These are phyloP conservation scores for Pugionium dolabratum DNA, from an alignment of 345 rosid species.

Conservation along the genomic window DNA sequence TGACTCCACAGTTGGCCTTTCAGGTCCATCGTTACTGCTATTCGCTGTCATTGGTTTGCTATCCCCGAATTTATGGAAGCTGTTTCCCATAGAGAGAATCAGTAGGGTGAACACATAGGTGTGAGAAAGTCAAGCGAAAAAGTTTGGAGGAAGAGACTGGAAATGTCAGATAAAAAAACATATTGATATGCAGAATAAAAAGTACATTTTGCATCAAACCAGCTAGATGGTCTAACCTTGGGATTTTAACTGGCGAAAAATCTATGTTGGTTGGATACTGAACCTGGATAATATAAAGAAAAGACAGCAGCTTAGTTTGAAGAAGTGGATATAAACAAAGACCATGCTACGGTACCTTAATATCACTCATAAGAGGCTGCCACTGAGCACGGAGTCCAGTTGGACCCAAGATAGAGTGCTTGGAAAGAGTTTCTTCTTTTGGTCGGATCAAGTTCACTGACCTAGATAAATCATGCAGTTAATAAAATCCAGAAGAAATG, in stretches of 20 bases:
- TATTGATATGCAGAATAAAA: slow-evolving; percentile 3
- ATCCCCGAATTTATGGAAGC: slow-evolving; percentile 49
- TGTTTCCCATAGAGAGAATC: slow-evolving; percentile 38
- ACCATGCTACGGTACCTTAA: slow-evolving; percentile 49
- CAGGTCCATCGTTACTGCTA: slow-evolving; percentile 44
- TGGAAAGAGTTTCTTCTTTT: slow-evolving; percentile 80
- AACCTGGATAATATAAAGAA: slow-evolving; percentile 51
- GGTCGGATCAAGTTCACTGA: slow-evolving; percentile 63
- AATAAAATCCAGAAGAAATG: slow-evolving; percentile 13
- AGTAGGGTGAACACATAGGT: neutral
- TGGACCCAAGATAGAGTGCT: slow-evolving; percentile 91
- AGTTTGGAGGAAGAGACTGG: neutral
- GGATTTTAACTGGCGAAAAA: slow-evolving; percentile 73
- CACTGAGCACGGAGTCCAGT: slow-evolving; percentile 76
- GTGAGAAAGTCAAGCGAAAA: neutral
- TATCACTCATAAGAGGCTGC: slow-evolving; percentile 71
- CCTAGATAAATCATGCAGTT: slow-evolving; percentile 45
- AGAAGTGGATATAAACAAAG: slow-evolving; percentile 17
- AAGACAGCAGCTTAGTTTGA: slow-evolving; percentile 31
- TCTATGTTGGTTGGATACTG: slow-evolving; percentile 81
- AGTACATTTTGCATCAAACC: slow-evolving; percentile 9
- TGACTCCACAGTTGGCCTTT: slow-evolving; percentile 46
- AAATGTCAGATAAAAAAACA: slow-evolving; percentile 2
- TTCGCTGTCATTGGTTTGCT: slow-evolving; percentile 48
- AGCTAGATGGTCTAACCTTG: slow-evolving; percentile 57